Percentiles rank a stretch among this genome's conserved stretches.
phyloP scores from a whole-genome alignment of 2,329 filamentous ascomycete species.

The Pseudogymnoascus sp. region DNA sequence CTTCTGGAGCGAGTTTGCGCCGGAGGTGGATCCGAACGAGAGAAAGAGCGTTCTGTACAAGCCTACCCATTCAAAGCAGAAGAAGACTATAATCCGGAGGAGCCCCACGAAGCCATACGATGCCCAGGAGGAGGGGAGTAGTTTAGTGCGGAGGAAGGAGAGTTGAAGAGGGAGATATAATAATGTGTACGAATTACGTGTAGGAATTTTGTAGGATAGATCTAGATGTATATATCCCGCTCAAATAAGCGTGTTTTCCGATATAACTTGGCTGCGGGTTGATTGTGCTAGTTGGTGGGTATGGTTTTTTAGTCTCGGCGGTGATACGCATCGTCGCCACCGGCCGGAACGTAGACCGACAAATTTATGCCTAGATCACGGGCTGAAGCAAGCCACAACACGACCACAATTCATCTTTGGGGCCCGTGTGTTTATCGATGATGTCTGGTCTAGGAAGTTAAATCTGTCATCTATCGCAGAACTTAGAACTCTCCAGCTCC shows the following conservation, averaged over 20 bases:
- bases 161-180: neutral
- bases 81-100: neutral
- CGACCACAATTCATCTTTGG: neutral
- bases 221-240: slow-evolving; percentile 4
- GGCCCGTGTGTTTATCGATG: neutral
- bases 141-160: neutral
- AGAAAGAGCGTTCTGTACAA: slow-evolving; percentile 1
- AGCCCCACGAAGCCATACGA: neutral
- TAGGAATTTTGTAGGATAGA: neutral
- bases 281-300: neutral
- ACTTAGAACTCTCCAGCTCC: neutral
- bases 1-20: slow-evolving; percentile 9
- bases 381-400: neutral
- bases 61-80: neutral
- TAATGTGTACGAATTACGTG: slow-evolving; percentile 7
- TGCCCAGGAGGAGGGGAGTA: neutral
- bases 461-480: neutral
- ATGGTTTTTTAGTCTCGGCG: neutral
- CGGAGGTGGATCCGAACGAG: slow-evolving; percentile 5
- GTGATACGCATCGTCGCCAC: neutral
- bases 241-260: neutral
- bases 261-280: neutral
- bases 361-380: neutral
- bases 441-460: neutral
- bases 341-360: neutral